phyloP scores from a whole-genome alignment of 2,329 filamentous ascomycete genomes.

The Diplodia seriata region DNA sequence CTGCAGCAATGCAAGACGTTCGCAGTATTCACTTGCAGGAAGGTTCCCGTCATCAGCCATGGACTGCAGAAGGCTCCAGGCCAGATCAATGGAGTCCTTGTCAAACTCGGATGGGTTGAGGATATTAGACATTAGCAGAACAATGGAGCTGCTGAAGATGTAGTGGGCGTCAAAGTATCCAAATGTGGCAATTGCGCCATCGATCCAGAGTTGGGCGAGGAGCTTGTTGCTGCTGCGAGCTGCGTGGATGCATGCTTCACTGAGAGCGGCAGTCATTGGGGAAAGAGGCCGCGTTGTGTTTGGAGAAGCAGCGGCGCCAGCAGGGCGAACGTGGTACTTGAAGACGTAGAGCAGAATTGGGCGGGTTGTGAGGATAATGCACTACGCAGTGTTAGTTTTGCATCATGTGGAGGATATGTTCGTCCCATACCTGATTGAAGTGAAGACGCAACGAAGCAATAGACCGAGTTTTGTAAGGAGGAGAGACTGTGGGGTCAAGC shows the following conservation, averaged over 20 bases:
- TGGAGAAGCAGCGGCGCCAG: constrained; percentile 25
- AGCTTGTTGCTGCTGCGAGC: constrained; percentile 39
- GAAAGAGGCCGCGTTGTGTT: constrained; percentile 37
- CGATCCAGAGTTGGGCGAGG: constrained; percentile 39
- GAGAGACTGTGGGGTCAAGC: constrained; percentile 43
- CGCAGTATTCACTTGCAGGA: constrained; percentile 44
- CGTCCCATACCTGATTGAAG: constrained; percentile 31
- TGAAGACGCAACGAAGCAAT: constrained; percentile 29
- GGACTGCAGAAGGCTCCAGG: constrained; percentile 38
- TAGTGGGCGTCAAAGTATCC: constrained; percentile 43
- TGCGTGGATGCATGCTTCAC: constrained; percentile 42
- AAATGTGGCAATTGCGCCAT: constrained; percentile 40
- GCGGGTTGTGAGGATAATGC: constrained; percentile 50
- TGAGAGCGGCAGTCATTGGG: constrained; percentile 42
- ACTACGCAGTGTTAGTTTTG: constrained; percentile 39
- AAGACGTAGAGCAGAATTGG: constrained; percentile 51
- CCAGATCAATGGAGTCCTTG: constrained; percentile 37
- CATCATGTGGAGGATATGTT: neutral
- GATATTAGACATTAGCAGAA: constrained; percentile 39
- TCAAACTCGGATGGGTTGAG: constrained; percentile 38
- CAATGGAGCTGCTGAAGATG: constrained; percentile 39
- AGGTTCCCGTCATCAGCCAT: constrained; percentile 51
- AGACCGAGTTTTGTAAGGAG: constrained; percentile 32
- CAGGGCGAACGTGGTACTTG: constrained; percentile 36
- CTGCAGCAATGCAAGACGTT: constrained; percentile 35